phyloP scores from a whole-genome alignment of 306 rosid genomes.

The Cercis canadensis region DNA sequence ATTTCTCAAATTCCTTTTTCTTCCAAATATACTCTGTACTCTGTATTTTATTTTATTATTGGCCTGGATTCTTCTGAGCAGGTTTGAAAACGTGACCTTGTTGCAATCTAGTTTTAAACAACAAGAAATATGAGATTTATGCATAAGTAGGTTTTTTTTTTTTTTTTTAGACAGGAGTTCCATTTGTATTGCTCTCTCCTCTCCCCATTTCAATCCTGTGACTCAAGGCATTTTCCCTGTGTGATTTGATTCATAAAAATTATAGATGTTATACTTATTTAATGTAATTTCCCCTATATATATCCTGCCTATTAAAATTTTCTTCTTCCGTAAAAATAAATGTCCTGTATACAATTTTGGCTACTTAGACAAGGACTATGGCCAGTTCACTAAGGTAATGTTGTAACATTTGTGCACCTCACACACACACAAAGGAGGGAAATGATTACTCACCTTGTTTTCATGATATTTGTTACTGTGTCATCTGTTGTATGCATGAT shows the following conservation, averaged over 20 bases:
- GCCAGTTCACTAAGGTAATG: constrained; percentile 18
- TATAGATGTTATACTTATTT: no score
- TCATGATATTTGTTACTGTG: constrained; percentile 25
- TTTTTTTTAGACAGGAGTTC: neutral
- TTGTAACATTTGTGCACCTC: neutral
- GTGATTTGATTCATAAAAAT: no score
- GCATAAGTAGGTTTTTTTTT: constrained; percentile 5
- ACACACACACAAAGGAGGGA: constrained; percentile 12
- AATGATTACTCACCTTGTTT: constrained; percentile 26
- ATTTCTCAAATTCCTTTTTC: neutral
- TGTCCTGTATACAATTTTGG: neutral
- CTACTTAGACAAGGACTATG: constrained; percentile 11
- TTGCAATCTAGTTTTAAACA: constrained; percentile 20
- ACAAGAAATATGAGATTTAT: no score
- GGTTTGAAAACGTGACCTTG: neutral
- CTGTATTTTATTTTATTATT: neutral
- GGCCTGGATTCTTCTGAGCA: neutral
- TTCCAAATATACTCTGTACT: neutral
- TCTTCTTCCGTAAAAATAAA: no score
- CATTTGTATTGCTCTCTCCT: neutral
- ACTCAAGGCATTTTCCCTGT: no score
- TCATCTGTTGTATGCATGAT: constrained; percentile 6
- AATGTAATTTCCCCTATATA: no score
- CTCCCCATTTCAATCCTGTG: neutral
- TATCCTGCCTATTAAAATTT: no score